These are phyloP conservation scores for Taphrina wiesneri DNA, from an alignment of 1,139 yeast genomes.

Conservation along the genomic window DNA sequence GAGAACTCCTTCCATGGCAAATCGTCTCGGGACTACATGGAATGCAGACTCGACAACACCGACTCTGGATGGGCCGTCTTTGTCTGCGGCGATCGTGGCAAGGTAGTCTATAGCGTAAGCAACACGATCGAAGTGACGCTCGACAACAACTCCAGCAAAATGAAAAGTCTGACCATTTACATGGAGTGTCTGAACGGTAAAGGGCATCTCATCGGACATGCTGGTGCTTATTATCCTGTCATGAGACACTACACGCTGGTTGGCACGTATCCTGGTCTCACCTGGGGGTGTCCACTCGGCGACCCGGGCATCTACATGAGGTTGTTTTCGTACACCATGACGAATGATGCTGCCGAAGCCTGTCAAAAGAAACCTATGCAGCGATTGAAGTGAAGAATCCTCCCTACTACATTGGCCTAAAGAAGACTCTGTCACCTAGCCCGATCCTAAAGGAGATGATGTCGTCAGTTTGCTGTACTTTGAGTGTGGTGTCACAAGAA, in stretches of 20 bases:
- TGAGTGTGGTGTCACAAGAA: no score
- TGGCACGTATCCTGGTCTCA: neutral
- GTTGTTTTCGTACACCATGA: neutral
- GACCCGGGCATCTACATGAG: neutral
- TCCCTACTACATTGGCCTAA: no score
- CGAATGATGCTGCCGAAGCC: neutral
- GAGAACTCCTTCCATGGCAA: neutral
- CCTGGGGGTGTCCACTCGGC: neutral
- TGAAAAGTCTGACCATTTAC: neutral
- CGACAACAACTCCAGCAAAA: neutral
- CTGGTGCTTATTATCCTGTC: neutral
- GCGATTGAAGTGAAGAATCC: no score
- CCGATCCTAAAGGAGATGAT: no score
- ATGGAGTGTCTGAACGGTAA: neutral
- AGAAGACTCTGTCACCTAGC: no score
- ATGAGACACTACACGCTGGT: neutral
- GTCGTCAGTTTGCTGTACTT: no score
- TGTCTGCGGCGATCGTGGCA: neutral
- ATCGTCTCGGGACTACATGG: neutral
- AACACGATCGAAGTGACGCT: neutral
- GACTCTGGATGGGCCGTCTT: neutral
- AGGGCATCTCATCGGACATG: neutral
- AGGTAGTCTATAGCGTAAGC: neutral
- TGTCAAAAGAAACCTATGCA: neutral
- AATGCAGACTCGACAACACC: neutral